These are phyloP conservation scores for Macadamia tetraphylla DNA, from an alignment of 164 flowering plant species.

Conservation along the genomic window DNA sequence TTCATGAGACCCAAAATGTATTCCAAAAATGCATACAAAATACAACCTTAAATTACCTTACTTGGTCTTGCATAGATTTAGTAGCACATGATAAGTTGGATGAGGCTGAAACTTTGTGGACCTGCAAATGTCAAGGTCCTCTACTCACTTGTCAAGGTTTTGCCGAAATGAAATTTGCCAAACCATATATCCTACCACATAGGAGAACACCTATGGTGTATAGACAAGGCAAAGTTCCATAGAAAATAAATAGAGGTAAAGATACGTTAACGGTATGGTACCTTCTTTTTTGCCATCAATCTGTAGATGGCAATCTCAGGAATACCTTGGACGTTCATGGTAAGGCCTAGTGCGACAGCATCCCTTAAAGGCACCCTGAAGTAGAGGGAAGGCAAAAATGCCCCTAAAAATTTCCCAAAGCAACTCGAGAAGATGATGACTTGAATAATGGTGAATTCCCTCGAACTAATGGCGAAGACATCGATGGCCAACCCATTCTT, in stretches of 20 bases:
- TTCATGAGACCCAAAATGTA: too few relatives aligned
- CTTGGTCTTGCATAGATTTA: too few relatives aligned
- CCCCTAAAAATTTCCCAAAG: constrained; percentile 10
- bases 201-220: too few relatives aligned
- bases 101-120: too few relatives aligned
- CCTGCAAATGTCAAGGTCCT: too few relatives aligned
- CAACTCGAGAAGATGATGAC: not conserved
- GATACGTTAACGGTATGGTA: not conserved
- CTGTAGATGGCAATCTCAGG: constrained; percentile 8
- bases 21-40: too few relatives aligned
- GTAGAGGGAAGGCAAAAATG: constrained; percentile 7
- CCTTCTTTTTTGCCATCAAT: not conserved
- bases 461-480: not conserved
- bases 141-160: too few relatives aligned
- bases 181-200: too few relatives aligned
- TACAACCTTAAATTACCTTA: too few relatives aligned
- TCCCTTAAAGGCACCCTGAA: constrained; percentile 15
- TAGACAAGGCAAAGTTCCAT: not conserved
- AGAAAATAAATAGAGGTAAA: not conserved
- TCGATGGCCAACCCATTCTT: constrained; percentile 14
- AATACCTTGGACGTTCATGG: constrained; percentile 21
- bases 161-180: too few relatives aligned
- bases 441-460: not conserved
- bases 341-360: constrained; percentile 15
- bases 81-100: too few relatives aligned